These are phyloP conservation scores for Cyclotella distinguenda DNA, from an alignment of 108 stramenopile genomes.

Conservation along the genomic window DNA sequence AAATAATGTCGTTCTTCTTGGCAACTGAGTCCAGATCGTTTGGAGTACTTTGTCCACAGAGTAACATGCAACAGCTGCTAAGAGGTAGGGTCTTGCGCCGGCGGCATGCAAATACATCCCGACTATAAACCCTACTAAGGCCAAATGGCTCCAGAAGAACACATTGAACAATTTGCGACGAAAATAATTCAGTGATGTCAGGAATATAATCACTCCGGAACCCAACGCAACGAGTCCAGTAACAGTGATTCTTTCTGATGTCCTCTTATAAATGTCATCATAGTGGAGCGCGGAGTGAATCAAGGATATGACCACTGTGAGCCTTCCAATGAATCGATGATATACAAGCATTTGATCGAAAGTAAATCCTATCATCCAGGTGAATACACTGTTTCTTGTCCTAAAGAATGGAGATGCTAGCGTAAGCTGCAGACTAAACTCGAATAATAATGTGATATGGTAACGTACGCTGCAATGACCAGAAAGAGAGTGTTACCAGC, in stretches of 20 bases:
- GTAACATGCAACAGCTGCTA: conserved; percentile 12
- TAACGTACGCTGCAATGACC: conserved; percentile 14
- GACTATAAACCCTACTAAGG: conserved; percentile 23
- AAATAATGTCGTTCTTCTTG: conserved; percentile 15
- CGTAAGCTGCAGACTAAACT: too few species aligned
- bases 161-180: conserved; percentile 33
- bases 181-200: conserved; percentile 23
- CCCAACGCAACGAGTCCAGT: conserved; percentile 18
- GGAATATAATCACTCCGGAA: conserved; percentile 13
- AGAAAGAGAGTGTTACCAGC: conserved; percentile 31
- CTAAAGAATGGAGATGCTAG: too few species aligned
- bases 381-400: conserved; percentile 16
- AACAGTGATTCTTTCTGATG: conserved; percentile 11
- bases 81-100: conserved; percentile 24
- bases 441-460: background rate
- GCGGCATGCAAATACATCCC: conserved; percentile 23
- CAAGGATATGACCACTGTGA: conserved; percentile 15
- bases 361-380: conserved; percentile 28
- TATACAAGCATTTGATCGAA: conserved; percentile 29
- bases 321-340: conserved; percentile 30
- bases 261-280: conserved; percentile 6
- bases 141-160: conserved; percentile 30
- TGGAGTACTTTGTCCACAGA: conserved; percentile 18
- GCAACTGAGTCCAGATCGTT: conserved; percentile 15
- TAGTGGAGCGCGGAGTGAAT: conserved; percentile 34